Base-by-base conservation (phyloP, 2,329 filamentous ascomycete species). In the Fusarium falciforme region DNA sequence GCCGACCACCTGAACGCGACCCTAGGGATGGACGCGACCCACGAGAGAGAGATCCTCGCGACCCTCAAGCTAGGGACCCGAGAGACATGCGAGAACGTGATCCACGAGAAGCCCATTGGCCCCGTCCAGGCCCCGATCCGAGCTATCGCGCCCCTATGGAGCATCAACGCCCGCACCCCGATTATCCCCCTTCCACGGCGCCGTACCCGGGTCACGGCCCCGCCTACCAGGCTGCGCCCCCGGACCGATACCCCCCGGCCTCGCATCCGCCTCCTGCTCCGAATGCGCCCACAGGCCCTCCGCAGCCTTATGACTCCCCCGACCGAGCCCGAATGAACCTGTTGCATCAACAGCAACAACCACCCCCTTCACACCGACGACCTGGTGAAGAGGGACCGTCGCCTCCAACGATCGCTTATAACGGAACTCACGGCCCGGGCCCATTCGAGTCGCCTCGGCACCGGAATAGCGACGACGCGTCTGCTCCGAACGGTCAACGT, bases 401-500 rank as follows among this genome's bases (percentile, higher is more conserved):
- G 14, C 86, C 87, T 4, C 86, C 86, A 0, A 86, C 87, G 4
- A 84, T 88, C 36, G 85, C 86, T 1, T 90, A 89, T 71, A 86
- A 80, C 67, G 81, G 83, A 16, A 80, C 81, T 11, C 85, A 85
- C 61, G 84, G 83, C 6, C 79, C 83, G 1, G 82, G 82, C 6
- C 79, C 83, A 35, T 87, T 49, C 79, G 87, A 68, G 78, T 84
- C 67, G 79, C 82, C 76, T 78, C 86, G 75, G 76, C 81, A 79
- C 27, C 76, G 80, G 6, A 79, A 74, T 33, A 80, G 81, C 73
- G 90, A 88, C 61, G 89, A 88, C 64, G 87, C 90, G 59, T 87
- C 89, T 35, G 86, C 90, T 44, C 87, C 90, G 61, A 84, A 83
- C 63, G 71, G 73, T 57, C 91, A 87, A 68, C 87, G 93, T 70